Conservation (phyloP, 495 filamentous ascomycete species). For the Trichoderma asperelloides region DNA sequence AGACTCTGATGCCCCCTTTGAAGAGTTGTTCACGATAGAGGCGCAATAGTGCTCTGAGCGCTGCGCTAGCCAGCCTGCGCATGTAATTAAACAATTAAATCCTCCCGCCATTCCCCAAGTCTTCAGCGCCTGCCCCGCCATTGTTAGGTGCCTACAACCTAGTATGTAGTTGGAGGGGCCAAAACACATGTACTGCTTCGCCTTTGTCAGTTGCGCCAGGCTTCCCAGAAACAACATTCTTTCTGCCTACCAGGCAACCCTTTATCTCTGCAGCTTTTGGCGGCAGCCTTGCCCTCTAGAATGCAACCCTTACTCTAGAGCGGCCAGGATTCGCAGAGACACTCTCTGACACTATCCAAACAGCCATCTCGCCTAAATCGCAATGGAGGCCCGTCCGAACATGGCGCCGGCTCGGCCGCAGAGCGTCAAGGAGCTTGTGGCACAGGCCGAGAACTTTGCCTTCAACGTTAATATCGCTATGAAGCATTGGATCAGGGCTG, state of each 20-base stretch:
- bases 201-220: not conserved
- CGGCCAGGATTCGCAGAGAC: constrained; percentile 1
- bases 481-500: constrained; percentile 74
- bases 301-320: not conserved
- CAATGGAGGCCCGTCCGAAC: constrained; percentile 4
- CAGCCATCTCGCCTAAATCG: not conserved
- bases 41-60: not conserved
- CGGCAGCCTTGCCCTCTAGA: not conserved
- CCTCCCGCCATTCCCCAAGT: not conserved
- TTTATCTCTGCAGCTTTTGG: not conserved
- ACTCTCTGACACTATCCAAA: constrained; percentile 9
- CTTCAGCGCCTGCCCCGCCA: not conserved
- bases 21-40: not conserved
- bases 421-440: constrained; percentile 62
- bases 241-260: constrained; percentile 1
- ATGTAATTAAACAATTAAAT: not conserved
- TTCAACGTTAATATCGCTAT: constrained; percentile 68
- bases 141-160: no score
- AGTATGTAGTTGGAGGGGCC: not conserved
- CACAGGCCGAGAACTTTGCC: constrained; percentile 63
- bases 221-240: not conserved
- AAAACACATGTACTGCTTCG: not conserved
- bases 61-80: constrained; percentile 2
- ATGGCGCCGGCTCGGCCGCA: constrained; percentile 40
- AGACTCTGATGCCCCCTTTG: not conserved